Base-by-base conservation (phyloP, 768 basidiomycete species). In the Crepidotus variabilis region DNA sequence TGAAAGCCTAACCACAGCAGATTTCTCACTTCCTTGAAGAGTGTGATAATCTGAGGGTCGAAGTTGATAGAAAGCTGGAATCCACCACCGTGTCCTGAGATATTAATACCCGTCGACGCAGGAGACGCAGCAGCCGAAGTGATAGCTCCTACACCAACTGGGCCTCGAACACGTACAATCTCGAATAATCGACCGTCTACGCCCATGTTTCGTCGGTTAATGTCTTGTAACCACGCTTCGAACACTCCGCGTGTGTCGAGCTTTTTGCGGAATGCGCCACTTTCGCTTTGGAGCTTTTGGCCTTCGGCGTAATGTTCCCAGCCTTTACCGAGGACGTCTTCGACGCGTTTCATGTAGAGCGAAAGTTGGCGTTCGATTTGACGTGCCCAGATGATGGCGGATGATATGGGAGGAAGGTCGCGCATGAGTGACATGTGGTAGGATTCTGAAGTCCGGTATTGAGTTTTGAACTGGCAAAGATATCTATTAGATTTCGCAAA, bases 261-360 rank as follows among this genome's bases (percentile, higher is more conserved):
- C 72, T 98, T 99, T 71, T 91, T 92, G 47, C 93, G 86, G 82
- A 99, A 99, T 0, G 93, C 90, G 3, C 83, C 76, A 47, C 85
- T 88, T 71, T 98, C 97, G 24, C 88, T 87, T 65, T 98, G 94
- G 1, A 99, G 87, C 64, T 94, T 96, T 72, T 98, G 94, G 6
- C 97, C 97, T 65, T 99, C 97, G n/a, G 96, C 95, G 63, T 99
- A 98, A 57, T 94, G 85, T 66, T 98, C 95, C 96, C 97, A 99
- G 6, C 94, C 96, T 71, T 94, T 96, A 5, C 96, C 91, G 7
- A 99, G 85, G 2, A 99, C 97, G 69, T 98, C 96, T 67, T 98
- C 97, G 51, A 98, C 96, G 14, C 96, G 90, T 70, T 95, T 96
- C 96, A 99, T 99, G 76, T 98, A 98, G 0, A 93, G 87, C 56